These are phyloP conservation scores for Blastobotrys elegans DNA, from an alignment of 1,139 yeast genomes.

Conservation along the genomic window DNA sequence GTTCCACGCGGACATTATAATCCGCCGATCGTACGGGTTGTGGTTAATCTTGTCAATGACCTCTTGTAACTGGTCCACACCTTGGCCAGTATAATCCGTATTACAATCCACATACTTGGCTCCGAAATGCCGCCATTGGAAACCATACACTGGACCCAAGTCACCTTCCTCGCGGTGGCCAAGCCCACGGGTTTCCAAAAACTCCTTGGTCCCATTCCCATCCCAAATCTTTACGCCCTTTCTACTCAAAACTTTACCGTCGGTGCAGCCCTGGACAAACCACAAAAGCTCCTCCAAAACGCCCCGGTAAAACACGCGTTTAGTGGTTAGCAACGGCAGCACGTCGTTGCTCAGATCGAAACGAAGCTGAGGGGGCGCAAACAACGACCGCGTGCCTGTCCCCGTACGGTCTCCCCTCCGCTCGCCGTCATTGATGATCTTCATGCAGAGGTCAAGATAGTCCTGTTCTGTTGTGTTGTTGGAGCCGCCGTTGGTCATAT, in stretches of 20 bases:
- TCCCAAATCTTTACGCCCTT: slow-evolving; percentile 96
- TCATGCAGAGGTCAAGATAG: slow-evolving; percentile 73
- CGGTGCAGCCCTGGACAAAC: slow-evolving; percentile 90
- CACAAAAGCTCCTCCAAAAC: slow-evolving; percentile 85
- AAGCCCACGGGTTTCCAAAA: slow-evolving; percentile 76
- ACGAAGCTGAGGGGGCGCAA: slow-evolving; percentile 94
- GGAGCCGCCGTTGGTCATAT: background rate
- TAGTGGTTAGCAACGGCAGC: slow-evolving; percentile 89
- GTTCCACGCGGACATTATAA: slow-evolving; percentile 96
- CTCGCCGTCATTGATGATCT: slow-evolving; percentile 80
- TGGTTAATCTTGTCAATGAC: slow-evolving; percentile 74
- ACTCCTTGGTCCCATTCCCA: slow-evolving; percentile 96
- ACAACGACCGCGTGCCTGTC: slow-evolving; percentile 84
- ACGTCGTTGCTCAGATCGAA: slow-evolving; percentile 66
- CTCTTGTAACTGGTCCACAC: slow-evolving; percentile 82
- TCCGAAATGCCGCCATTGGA: slow-evolving; percentile 99
- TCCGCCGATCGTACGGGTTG: slow-evolving; percentile 91
- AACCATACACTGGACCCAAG: slow-evolving; percentile 96
- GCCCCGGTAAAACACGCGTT: slow-evolving; percentile 84
- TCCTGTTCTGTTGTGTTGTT: slow-evolving; percentile 66
- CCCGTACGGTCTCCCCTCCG: slow-evolving; percentile 94
- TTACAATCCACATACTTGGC: slow-evolving; percentile 85
- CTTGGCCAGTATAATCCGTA: slow-evolving; percentile 79
- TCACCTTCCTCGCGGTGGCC: slow-evolving; percentile 84
- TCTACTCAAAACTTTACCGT: slow-evolving; percentile 70